Evolutionary conservation across 352 stramenopile genomes (phyloP), one percentile per base, ranked within the genome.

Genomic region (Blastocystis sp.): DNA sequence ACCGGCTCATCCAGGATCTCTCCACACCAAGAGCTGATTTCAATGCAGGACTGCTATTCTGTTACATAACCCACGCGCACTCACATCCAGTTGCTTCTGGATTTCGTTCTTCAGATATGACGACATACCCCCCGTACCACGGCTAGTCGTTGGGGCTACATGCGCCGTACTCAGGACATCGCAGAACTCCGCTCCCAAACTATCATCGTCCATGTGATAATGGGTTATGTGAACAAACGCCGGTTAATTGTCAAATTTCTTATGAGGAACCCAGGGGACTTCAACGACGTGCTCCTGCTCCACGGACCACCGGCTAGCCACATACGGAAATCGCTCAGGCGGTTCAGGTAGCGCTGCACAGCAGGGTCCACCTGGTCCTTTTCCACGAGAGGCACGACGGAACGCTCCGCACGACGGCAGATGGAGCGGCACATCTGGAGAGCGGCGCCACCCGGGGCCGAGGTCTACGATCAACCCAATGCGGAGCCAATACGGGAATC

Each of bases 261-360:
- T 88, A 60, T 88, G 78, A 77, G 78, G 59, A 53, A 77, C 41
- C 78, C 78, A 88, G 19, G 78, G 78, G 2, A 88, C 53, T 78
- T 88, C 78, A 4, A 69, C 78, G 45, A 88, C 67, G 3, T 88
- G 62, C 48, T 76, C 78, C 21, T 69, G 66, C 48, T 88, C 67
- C 3, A 88, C 78, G 14, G 78, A 76, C 78, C 78, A 88, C 4
- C 78, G 41, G 41, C 78, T 79, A 0, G 93, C 91, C n/a, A 95
- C 92, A 88, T 95, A 96, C 17, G 79, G 70, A 96, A 95, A 89
- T 96, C 93, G 89, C 93, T 92, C 43, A 96, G 88, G 4, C 93
- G 90, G 89, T 96, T 96, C 56, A 96, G 86, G 79, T 94, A 96
- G 65, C 91, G 90, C 74, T 92, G 89, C 3, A 96, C 93, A 10